These are phyloP conservation scores for Castanea crenata DNA, from an alignment of 306 rosid genomes.

Conservation along the genomic window DNA sequence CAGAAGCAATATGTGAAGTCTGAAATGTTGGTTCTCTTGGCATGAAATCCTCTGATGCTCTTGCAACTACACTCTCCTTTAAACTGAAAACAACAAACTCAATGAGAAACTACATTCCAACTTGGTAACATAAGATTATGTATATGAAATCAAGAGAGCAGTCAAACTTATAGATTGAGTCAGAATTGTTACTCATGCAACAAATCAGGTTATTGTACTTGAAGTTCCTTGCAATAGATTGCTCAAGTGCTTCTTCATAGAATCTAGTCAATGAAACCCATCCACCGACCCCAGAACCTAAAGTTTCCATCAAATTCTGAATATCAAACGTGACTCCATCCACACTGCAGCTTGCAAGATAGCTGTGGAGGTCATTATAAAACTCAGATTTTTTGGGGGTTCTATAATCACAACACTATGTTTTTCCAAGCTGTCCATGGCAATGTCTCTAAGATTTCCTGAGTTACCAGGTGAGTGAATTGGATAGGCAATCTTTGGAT, in stretches of 20 bases:
- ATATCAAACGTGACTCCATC: conserved; percentile 79
- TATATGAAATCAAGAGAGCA: neutral
- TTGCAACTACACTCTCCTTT: conserved; percentile 59
- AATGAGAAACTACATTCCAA: neutral
- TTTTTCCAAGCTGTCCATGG: conserved; percentile 60
- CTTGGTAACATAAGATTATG: neutral
- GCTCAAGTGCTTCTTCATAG: conserved; percentile 64
- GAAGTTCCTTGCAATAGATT: conserved; percentile 57
- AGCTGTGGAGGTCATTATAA: conserved; percentile 61
- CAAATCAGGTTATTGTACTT: conserved; percentile 51
- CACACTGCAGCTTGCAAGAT: conserved; percentile 57
- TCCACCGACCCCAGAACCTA: conserved; percentile 67
- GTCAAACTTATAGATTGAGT: conserved; percentile 61
- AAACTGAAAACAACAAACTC: conserved; percentile 40
- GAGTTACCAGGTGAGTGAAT: conserved; percentile 56
- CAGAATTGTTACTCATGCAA: conserved; percentile 64
- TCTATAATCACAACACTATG: conserved; percentile 62
- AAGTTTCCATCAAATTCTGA: conserved; percentile 62
- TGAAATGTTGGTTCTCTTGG: conserved; percentile 67
- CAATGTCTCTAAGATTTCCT: conserved; percentile 50
- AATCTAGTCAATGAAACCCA: conserved; percentile 46
- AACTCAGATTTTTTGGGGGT: conserved; percentile 49
- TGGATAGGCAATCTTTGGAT: conserved; percentile 51
- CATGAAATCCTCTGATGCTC: conserved; percentile 86
- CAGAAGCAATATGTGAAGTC: conserved; percentile 70